Percentiles rank a stretch among this genome's conserved stretches.
phyloP scores from a whole-genome alignment of 139 green algal genomes.

The Diplosphaera chodatii region DNA sequence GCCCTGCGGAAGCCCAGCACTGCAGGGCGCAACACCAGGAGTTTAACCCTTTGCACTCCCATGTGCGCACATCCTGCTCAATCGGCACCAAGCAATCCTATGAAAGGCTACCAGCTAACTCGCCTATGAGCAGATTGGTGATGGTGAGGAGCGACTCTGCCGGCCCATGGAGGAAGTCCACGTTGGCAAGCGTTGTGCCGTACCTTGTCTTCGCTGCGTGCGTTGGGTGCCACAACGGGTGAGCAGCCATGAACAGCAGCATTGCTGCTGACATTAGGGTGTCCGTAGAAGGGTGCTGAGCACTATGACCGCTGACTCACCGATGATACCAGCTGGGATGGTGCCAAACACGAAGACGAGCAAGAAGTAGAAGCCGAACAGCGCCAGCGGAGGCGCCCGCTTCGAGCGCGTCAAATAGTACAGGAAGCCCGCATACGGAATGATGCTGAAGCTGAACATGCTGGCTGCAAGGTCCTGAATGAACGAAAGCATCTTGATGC shows the following conservation, averaged over 20 bases:
- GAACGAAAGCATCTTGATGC: neutral
- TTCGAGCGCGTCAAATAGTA: constrained; percentile 70
- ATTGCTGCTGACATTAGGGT: too few species aligned
- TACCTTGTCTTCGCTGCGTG: constrained; percentile 83
- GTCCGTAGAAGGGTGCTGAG: too few species aligned
- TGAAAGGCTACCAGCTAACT: neutral
- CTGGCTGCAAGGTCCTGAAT: constrained; percentile 50
- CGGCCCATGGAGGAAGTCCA: constrained; percentile 93
- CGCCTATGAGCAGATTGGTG: constrained; percentile 93
- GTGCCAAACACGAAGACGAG: constrained; percentile 92
- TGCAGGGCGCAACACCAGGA: constrained; percentile 16
- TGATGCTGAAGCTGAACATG: constrained; percentile 81
- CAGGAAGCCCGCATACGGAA: constrained; percentile 93
- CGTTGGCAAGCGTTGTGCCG: constrained; percentile 80
- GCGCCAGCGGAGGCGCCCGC: constrained; percentile 43
- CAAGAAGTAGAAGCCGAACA: constrained; percentile 96
- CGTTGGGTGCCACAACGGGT: too few species aligned
- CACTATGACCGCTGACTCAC: too few species aligned
- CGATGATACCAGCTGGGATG: constrained; percentile 89
- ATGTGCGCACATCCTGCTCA: too few species aligned
- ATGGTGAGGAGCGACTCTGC: constrained; percentile 92
- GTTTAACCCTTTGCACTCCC: too few species aligned
- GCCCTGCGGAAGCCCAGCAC: constrained; percentile 25
- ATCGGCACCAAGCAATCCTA: too few species aligned
- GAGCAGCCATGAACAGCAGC: too few species aligned